Base-by-base conservation (phyloP, 805 yeast species). In the Lipomyces kockii region DNA sequence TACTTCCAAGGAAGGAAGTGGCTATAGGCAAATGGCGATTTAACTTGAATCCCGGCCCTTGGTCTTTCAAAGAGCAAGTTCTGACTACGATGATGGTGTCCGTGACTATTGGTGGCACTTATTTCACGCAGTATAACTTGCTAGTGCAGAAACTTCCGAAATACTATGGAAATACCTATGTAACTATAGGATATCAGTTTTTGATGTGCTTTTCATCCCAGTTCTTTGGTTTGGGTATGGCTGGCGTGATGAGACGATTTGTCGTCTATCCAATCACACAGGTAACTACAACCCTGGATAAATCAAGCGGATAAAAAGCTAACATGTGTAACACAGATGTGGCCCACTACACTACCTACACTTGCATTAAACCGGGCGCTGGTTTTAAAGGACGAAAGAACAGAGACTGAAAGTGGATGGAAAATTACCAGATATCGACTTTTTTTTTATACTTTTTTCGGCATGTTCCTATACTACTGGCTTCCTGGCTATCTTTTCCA, bases 31-130 rank as follows among this genome's bases (percentile, higher is more conserved):
- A 86, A 58, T 77, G 72, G 25, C 79, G 81, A 71, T 74, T 76
- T 61, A 79, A 79, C 8, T 76, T 87, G 63, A 86, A 86, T 74
- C 89, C 88, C 2, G 89, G 90, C 11, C 88, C 89, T 12, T 88
- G 89, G 88, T 78, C 81, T 37, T 80, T 76, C 68, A 88, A 87
- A 73, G 91, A 88, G 74, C 91, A 88, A 75, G 85, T 86, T 87
- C 80, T 88, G 64, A 80, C 88, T 1, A 85, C 91, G 1, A 60
- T 78, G 34, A 71, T 75, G 20, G 73, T 61, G 27, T 53, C 57
- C 5, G 64, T 77, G 70, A 68, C 73, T 14, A 76, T 74, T 2
- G 60, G 63, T 34, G 60, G 63, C 11, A 61, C 59, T 17, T 14
- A n/a, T 25, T 25, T 27, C n/a, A 57, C n/a, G n/a, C n/a, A 14